These are phyloP conservation scores for Prorocentrum cordatum DNA, from an alignment of 169 alveolate species.

Conservation along the genomic window DNA sequence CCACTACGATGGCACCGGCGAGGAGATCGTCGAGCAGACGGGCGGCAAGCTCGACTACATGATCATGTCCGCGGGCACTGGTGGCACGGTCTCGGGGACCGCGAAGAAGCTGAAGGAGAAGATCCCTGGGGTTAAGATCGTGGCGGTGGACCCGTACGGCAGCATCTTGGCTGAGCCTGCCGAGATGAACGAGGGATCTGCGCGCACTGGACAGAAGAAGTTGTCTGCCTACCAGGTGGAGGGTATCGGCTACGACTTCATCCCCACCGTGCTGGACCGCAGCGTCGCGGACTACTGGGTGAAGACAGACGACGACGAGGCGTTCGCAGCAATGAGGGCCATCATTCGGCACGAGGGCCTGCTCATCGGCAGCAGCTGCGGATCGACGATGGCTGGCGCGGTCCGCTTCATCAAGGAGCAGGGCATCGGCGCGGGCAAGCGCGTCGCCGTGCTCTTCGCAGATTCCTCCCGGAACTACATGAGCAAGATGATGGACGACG, in stretches of 20 bases:
- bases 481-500: constrained; percentile 75
- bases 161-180: constrained; percentile 59
- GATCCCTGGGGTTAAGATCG: constrained; percentile 77
- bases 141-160: constrained; percentile 90
- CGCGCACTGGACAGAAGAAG: constrained; percentile 47
- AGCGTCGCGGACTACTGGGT: constrained; percentile 74
- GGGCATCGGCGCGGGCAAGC: constrained; percentile 65
- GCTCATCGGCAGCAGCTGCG: constrained; percentile 84
- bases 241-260: constrained; percentile 88
- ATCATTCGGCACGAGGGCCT: constrained; percentile 81
- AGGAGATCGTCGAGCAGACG: constrained; percentile 83
- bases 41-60: constrained; percentile 83
- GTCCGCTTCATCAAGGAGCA: constrained; percentile 74
- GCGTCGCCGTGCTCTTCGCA: constrained; percentile 70
- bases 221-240: constrained; percentile 68
- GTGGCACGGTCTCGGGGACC: constrained; percentile 89
- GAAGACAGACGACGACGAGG: constrained; percentile 79
- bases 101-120: constrained; percentile 84
- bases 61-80: constrained; percentile 86
- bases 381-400: constrained; percentile 82
- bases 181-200: constrained; percentile 19
- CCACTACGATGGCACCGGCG: constrained; percentile 90
- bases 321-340: constrained; percentile 79
- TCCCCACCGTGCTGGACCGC: constrained; percentile 74
- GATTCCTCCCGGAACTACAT: constrained; percentile 80